phyloP scores from a whole-genome alignment of 768 basidiomycete species.

The Termitomyces sp. region DNA sequence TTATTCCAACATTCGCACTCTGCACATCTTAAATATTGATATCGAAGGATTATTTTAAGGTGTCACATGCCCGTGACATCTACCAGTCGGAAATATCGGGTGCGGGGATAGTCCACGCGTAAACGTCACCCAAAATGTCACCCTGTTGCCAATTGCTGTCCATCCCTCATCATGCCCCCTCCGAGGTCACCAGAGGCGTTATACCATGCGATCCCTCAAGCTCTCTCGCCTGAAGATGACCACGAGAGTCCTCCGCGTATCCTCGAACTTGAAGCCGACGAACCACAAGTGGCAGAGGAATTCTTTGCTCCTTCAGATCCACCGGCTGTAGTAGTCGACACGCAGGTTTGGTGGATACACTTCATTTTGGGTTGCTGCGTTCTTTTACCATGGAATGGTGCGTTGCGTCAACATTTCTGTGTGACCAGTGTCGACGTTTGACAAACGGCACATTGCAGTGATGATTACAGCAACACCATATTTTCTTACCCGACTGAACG shows the following conservation, averaged over 20 bases:
- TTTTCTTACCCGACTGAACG: constrained; percentile 64
- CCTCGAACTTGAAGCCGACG: constrained; percentile 26
- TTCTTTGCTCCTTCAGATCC: constrained; percentile 19
- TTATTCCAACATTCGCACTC: no score
- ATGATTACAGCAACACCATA: constrained; percentile 84
- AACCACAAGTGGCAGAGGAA: constrained; percentile 14
- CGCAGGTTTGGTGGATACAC: constrained; percentile 53
- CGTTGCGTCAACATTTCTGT: constrained; percentile 12
- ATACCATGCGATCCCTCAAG: constrained; percentile 41
- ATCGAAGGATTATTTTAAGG: no score
- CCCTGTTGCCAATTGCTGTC: background rate
- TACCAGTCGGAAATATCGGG: no score
- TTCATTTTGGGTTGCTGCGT: constrained; percentile 60
- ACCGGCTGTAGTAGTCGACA: constrained; percentile 18
- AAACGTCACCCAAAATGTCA: no score
- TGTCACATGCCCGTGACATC: no score
- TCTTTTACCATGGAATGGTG: constrained; percentile 88
- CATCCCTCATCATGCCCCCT: constrained; percentile 19
- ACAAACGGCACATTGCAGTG: constrained; percentile 35
- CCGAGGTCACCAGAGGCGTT: constrained; percentile 28
- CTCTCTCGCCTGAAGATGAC: constrained; percentile 24
- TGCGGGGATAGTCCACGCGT: no score
- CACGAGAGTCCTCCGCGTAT: constrained; percentile 16
- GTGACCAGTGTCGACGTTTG: background rate
- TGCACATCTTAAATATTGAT: no score